A percentile compares a stretch with the other conserved stretches of the same genome.
phyloP scores from a whole-genome alignment of 1,284 basidiomycete genomes.

The Xerocomus minutiporus region DNA sequence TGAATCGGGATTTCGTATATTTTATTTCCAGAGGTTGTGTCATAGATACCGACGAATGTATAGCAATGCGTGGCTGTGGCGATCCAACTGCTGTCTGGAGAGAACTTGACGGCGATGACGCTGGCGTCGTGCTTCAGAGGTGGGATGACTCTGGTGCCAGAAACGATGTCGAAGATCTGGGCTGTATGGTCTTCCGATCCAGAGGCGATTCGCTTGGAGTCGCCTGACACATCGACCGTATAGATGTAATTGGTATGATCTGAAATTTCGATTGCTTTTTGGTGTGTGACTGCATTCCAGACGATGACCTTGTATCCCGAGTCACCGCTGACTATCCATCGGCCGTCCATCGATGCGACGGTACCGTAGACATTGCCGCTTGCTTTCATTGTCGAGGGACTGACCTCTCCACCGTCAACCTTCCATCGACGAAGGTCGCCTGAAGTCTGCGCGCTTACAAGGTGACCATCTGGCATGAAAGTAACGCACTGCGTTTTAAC shows the following conservation, averaged over 20 bases:
- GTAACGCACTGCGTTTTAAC: no score
- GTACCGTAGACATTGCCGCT: neutral
- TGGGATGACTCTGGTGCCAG: neutral
- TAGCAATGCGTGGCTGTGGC: neutral
- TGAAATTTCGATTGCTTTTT: neutral
- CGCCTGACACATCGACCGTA: neutral
- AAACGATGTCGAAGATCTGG: neutral
- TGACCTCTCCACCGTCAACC: neutral
- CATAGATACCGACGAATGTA: neutral
- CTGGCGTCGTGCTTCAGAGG: neutral
- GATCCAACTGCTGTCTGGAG: neutral
- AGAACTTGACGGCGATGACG: neutral
- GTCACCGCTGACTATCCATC: slow-evolving; percentile 1
- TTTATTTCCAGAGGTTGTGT: neutral
- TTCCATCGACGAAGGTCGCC: neutral
- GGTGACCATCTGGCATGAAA: neutral
- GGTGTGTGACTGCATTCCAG: neutral
- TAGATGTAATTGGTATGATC: neutral
- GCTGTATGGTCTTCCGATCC: neutral
- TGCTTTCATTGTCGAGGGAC: neutral
- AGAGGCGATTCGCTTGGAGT: neutral
- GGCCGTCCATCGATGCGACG: neutral
- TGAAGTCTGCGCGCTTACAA: neutral
- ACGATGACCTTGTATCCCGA: neutral
- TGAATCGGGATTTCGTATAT: neutral